A percentile compares a stretch with the other conserved stretches of the same genome.
These are phyloP conservation scores for Citrus mangshanensis DNA, from an alignment of 345 rosid species.

Conservation along the genomic window DNA sequence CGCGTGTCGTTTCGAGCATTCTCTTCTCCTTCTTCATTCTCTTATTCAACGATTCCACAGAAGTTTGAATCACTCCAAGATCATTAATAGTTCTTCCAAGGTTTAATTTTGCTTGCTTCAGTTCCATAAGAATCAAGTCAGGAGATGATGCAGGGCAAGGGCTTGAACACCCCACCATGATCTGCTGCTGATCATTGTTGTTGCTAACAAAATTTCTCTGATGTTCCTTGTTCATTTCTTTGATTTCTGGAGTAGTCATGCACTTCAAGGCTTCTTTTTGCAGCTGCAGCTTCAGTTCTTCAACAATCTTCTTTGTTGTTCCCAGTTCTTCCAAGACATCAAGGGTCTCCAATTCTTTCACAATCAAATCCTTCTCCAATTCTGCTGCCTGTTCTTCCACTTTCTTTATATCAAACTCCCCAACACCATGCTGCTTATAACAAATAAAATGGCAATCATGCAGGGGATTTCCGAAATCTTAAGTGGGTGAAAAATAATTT, in stretches of 20 bases:
- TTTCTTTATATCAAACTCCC: constrained; percentile 77
- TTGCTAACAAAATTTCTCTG: constrained; percentile 17
- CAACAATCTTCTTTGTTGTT: constrained; percentile 76
- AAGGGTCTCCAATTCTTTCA: constrained; percentile 87
- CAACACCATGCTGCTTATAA: constrained; percentile 39
- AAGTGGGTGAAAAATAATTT: background rate
- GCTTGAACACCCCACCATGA: constrained; percentile 27
- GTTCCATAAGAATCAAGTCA: constrained; percentile 68
- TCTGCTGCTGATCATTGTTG: constrained; percentile 18
- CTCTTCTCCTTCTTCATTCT: constrained; percentile 76
- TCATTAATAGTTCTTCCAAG: constrained; percentile 86
- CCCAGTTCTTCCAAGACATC: constrained; percentile 94
- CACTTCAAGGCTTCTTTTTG: constrained; percentile 78
- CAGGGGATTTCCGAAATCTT: background rate
- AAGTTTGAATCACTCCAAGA: constrained; percentile 73
- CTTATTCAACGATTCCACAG: constrained; percentile 73
- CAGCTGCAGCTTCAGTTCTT: constrained; percentile 81
- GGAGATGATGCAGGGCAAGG: constrained; percentile 61
- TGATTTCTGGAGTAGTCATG: constrained; percentile 46
- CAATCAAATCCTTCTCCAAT: constrained; percentile 85
- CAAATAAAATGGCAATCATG: background rate
- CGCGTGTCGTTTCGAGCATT: constrained; percentile 57
- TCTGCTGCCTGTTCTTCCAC: constrained; percentile 87
- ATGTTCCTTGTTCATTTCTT: constrained; percentile 60
- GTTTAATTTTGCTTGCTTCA: constrained; percentile 84